Conservation (phyloP, 192 early-diverging fungal species). For the Linnemannia exigua region DNA sequence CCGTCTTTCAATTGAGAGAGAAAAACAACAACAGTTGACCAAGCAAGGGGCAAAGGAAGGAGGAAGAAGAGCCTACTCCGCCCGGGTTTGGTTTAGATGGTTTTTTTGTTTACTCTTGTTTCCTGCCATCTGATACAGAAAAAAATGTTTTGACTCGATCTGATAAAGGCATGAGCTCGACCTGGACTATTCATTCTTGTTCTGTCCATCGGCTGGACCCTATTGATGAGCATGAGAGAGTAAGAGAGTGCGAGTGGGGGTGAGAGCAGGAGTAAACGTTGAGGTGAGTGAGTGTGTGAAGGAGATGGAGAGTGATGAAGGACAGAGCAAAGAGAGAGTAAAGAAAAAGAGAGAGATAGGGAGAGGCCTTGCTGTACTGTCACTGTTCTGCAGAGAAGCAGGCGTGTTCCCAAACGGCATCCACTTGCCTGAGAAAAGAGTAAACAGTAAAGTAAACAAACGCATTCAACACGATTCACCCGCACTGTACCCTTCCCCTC, state of each 20-base stretch:
- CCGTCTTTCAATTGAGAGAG: too few species aligned
- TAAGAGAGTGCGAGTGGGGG: not conserved
- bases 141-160: not conserved
- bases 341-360: not conserved
- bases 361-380: too few species aligned
- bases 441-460: too few species aligned
- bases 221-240: slow-evolving; percentile 14
- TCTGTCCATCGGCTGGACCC: not conserved
- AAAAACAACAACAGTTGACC: not conserved
- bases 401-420: too few species aligned
- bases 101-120: slow-evolving; percentile 2
- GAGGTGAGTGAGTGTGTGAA: not conserved
- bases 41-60: not conserved
- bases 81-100: not conserved
- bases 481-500: not conserved
- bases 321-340: not conserved
- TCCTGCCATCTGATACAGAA: not conserved
- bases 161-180: slow-evolving; percentile 6
- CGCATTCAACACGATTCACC: not conserved
- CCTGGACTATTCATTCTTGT: not conserved
- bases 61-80: slow-evolving; percentile 8
- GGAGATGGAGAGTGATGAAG: not conserved
- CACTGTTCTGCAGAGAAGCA: too few species aligned
- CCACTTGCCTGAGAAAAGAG: too few species aligned
- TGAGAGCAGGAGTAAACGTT: slow-evolving; percentile 3